phyloP scores from a whole-genome alignment of 2,329 filamentous ascomycete genomes.

The Fusarium cyanostomum region DNA sequence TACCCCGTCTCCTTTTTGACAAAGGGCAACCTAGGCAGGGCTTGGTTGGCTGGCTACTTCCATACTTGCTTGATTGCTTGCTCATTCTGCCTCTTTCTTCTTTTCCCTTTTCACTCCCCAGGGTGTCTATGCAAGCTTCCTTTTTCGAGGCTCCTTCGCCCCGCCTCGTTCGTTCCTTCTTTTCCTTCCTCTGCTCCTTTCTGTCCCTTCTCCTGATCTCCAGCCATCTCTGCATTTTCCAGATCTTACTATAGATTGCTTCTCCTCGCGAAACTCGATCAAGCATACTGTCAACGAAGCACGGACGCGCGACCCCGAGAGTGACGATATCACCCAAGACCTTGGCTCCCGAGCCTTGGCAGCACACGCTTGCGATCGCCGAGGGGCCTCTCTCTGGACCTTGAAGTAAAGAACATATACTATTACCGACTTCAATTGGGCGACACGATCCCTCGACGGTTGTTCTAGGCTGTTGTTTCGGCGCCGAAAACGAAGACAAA shows the following conservation, averaged over 20 bases:
- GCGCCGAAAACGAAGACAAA: neutral
- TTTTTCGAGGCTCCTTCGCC: slow-evolving; percentile 27
- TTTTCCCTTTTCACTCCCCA: slow-evolving; percentile 16
- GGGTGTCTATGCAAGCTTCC: slow-evolving; percentile 26
- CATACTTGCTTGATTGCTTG: neutral
- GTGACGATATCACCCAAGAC: slow-evolving; percentile 12
- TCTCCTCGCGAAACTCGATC: neutral
- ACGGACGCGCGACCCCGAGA: slow-evolving; percentile 20
- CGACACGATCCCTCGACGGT: neutral
- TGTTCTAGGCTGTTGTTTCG: neutral
- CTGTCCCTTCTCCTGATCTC: neutral
- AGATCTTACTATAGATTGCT: neutral
- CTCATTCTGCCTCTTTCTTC: slow-evolving; percentile 3
- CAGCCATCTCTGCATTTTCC: neutral
- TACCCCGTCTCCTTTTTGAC: slow-evolving; percentile 19
- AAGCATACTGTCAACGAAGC: slow-evolving; percentile 4
- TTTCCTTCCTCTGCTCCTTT: neutral
- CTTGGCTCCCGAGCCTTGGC: slow-evolving; percentile 41
- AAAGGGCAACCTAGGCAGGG: slow-evolving; percentile 6
- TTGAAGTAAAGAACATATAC: neutral
- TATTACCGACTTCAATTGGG: neutral
- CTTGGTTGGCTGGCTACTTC: neutral
- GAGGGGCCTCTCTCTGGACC: slow-evolving; percentile 22
- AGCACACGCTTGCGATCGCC: slow-evolving; percentile 34
- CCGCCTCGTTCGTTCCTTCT: slow-evolving; percentile 18